A percentile compares a stretch with the other conserved stretches of the same genome.
These are phyloP conservation scores for Fusarium tanahbumbuense DNA, from an alignment of 2,329 filamentous ascomycete species.

Conservation along the genomic window DNA sequence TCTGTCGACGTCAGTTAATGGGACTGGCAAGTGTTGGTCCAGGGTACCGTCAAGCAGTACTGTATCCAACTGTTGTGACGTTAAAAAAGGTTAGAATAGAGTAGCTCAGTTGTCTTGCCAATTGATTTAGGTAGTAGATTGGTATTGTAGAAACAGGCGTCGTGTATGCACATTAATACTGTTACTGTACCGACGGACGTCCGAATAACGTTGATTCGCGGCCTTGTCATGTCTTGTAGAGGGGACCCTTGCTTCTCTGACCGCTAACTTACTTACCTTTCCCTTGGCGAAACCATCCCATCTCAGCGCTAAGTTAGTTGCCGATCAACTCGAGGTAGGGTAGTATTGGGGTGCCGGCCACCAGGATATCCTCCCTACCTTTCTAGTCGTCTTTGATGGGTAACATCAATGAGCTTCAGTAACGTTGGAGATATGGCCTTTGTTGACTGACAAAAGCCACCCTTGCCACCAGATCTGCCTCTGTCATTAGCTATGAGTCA, in stretches of 20 bases:
- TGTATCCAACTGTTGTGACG: neutral
- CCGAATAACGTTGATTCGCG: neutral
- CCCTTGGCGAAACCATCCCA: neutral
- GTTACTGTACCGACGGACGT: neutral
- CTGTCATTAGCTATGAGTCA: neutral
- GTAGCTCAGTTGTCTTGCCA: neutral
- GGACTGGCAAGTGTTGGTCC: neutral
- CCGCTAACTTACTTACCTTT: neutral
- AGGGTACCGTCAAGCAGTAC: neutral
- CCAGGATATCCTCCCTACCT: constrained; percentile 6
- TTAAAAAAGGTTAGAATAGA: neutral
- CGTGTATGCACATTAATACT: neutral
- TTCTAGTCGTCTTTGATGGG: neutral
- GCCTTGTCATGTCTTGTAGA: neutral
- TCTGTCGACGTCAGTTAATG: neutral
- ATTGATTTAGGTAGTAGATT: neutral
- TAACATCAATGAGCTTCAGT: neutral
- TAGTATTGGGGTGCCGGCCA: constrained; percentile 23
- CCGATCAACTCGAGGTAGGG: constrained; percentile 16
- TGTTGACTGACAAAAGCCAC: neutral
- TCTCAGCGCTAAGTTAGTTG: constrained; percentile 8
- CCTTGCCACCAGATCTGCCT: neutral
- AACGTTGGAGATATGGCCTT: neutral
- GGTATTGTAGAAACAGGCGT: neutral
- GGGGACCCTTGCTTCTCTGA: neutral